phyloP scores from a whole-genome alignment of 2,329 filamentous ascomycete genomes.

The Pestalotiopsis sp. region DNA sequence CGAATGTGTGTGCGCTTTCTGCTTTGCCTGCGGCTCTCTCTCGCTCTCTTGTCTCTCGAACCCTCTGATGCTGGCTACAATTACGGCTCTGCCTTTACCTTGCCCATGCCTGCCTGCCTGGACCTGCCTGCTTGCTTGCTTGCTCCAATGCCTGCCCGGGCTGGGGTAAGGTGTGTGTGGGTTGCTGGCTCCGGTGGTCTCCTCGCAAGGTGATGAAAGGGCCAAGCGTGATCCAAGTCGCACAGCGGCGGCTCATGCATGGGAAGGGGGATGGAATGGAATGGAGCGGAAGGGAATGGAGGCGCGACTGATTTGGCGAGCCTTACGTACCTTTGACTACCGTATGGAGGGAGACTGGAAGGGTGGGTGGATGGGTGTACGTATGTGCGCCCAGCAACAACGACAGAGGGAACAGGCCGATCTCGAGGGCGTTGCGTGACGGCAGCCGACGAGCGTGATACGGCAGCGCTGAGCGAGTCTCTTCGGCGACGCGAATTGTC shows the following conservation, averaged over 20 bases:
- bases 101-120: not conserved
- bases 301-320: not conserved
- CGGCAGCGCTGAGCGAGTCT: not conserved
- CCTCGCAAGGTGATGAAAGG: constrained; percentile 2
- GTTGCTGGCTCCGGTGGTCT: not conserved
- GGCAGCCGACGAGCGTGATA: not conserved
- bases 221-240: not conserved
- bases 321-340: constrained; percentile 8
- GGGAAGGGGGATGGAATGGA: not conserved
- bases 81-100: not conserved
- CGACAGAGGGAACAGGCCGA: not conserved
- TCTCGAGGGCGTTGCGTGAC: not conserved
- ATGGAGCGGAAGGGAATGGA: not conserved
- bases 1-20: not conserved
- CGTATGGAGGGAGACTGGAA: not conserved
- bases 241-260: constrained; percentile 2
- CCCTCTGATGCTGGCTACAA: not conserved
- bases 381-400: not conserved
- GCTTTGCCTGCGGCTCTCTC: not conserved
- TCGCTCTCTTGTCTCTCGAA: not conserved
- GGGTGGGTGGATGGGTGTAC: not conserved
- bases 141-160: not conserved
- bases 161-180: not conserved
- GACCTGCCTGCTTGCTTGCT: not conserved
- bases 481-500: not conserved